Evolutionary conservation across 2,329 filamentous ascomycete species (phyloP).

Genomic region (Cucurbitaria berberidis): DNA sequence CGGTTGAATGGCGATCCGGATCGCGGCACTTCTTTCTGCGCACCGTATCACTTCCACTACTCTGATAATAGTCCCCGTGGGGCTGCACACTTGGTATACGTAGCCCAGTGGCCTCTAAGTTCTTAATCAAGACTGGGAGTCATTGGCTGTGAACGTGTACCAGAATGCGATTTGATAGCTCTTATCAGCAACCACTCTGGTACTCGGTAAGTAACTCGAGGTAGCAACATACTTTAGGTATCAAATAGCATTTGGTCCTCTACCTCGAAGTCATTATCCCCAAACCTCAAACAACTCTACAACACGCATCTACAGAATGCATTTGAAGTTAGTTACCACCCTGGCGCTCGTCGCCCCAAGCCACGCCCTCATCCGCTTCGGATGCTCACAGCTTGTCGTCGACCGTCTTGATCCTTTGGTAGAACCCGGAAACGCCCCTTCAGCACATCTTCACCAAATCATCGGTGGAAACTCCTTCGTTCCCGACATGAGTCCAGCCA

Average conservation of each 20-base stretch:
- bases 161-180: background rate
- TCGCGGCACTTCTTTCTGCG: conserved; percentile 10
- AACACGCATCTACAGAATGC: conserved; percentile 28
- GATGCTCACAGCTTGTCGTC: conserved; percentile 35
- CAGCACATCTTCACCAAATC: conserved; percentile 36
- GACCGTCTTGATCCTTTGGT: conserved; percentile 37
- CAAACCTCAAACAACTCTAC: background rate
- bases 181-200: background rate
- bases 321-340: conserved; percentile 15
- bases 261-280: background rate
- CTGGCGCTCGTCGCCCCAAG: conserved; percentile 26
- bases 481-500: conserved; percentile 26
- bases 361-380: conserved; percentile 34
- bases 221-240: no score
- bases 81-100: background rate
- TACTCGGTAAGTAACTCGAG: background rate
- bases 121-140: background rate
- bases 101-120: background rate
- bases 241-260: background rate
- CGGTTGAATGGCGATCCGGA: conserved; percentile 3
- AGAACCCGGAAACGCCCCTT: conserved; percentile 27
- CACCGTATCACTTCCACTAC: background rate
- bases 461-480: conserved; percentile 37
- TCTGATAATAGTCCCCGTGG: background rate
- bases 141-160: background rate